These are phyloP conservation scores for Rhynchospora tenuis DNA, from an alignment of 176 grass and related monocot species.

Conservation along the genomic window DNA sequence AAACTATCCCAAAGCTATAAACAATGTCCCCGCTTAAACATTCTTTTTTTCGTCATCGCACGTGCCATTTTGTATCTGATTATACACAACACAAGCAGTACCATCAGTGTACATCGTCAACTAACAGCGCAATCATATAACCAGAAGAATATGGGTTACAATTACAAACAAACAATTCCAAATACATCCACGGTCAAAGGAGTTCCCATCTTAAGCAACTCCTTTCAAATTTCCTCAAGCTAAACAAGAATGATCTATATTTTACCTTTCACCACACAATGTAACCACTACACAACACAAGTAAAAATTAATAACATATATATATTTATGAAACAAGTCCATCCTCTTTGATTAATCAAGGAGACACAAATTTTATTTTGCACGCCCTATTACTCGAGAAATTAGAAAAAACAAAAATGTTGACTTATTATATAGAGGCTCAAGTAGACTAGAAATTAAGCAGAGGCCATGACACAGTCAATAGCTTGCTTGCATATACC, in stretches of 20 bases:
- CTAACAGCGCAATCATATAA: too few relatives aligned
- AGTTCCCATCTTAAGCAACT: background rate
- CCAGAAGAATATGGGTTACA: too few relatives aligned
- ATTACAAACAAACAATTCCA: too few relatives aligned
- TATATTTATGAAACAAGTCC: too few relatives aligned
- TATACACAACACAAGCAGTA: too few relatives aligned
- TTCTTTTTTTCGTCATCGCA: too few relatives aligned
- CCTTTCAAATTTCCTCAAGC: background rate
- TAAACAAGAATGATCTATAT: background rate
- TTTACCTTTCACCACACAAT: background rate
- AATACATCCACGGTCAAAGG: background rate
- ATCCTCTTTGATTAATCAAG: background rate
- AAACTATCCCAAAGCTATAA: too few relatives aligned
- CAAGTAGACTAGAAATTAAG: slow-evolving; percentile 17
- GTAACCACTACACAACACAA: background rate
- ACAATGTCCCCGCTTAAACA: too few relatives aligned
- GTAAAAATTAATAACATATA: background rate
- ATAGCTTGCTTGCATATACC: slow-evolving; percentile 96
- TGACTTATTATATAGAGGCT: background rate
- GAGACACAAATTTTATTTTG: background rate
- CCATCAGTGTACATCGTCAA: too few relatives aligned
- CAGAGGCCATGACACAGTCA: slow-evolving; percentile 59
- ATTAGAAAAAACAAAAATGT: background rate
- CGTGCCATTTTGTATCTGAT: too few relatives aligned
- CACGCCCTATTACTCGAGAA: background rate